Conservation (phyloP, 345 rosid species). For the Salix exigua region DNA sequence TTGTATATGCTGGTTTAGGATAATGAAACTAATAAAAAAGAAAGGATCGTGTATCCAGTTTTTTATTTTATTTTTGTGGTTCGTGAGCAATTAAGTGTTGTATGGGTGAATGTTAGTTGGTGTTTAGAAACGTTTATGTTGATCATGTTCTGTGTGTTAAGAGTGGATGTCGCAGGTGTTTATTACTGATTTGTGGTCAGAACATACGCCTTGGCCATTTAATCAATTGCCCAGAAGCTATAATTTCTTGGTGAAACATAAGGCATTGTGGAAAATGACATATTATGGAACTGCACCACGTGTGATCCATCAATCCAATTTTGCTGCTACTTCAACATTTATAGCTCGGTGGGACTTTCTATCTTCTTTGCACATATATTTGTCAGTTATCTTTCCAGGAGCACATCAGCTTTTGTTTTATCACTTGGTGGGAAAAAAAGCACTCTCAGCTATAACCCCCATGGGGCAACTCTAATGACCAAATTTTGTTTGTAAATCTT, state of each 20-base stretch:
- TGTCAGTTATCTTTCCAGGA: background rate
- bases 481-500: background rate
- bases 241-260: constrained; percentile 92
- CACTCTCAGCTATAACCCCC: background rate
- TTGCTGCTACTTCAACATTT: constrained; percentile 93
- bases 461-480: background rate
- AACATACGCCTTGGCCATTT: constrained; percentile 99
- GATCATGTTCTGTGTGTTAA: constrained; percentile 21
- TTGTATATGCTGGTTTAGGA: background rate
- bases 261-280: constrained; percentile 84
- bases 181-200: constrained; percentile 95
- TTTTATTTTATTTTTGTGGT: background rate
- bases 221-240: constrained; percentile 96
- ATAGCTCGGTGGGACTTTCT: constrained; percentile 74
- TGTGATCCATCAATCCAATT: constrained; percentile 84
- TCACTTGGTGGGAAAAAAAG: background rate
- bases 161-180: constrained; percentile 72
- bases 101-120: background rate
- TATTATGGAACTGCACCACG: constrained; percentile 91
- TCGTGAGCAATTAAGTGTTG: constrained; percentile 5
- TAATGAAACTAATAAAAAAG: background rate
- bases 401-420: background rate
- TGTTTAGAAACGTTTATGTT: constrained; percentile 11
- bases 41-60: constrained; percentile 1
- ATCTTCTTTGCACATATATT: background rate